Conservation (phyloP, 129 eudicot species). For the Artemisia argyi region DNA sequence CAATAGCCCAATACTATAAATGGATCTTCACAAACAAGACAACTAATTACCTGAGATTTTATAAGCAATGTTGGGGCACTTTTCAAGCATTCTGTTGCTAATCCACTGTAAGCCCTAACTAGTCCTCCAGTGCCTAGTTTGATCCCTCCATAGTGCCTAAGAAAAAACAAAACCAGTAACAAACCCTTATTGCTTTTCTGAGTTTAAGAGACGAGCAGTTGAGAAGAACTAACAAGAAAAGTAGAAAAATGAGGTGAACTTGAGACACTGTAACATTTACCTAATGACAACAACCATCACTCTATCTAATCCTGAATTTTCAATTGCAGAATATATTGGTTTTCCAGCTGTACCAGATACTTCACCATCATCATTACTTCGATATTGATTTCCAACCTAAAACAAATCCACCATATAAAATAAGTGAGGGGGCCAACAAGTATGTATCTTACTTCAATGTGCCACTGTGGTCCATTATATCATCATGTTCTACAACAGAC, state of each 20-base stretch:
- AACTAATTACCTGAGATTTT: constrained; percentile 73
- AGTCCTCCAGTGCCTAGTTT: constrained; percentile 95
- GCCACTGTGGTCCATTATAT: background rate
- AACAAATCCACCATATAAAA: constrained; percentile 1
- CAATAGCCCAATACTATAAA: background rate
- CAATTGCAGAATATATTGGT: constrained; percentile 88
- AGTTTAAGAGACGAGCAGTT: background rate
- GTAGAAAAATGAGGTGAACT: constrained; percentile 11
- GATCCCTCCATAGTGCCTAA: constrained; percentile 93
- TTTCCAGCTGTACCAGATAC: constrained; percentile 99
- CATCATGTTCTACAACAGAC: background rate
- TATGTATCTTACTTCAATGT: background rate
- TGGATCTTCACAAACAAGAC: background rate
- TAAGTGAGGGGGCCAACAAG: background rate
- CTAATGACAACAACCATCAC: constrained; percentile 95
- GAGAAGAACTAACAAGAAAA: background rate
- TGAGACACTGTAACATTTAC: constrained; percentile 31
- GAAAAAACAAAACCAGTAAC: background rate
- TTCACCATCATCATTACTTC: constrained; percentile 96
- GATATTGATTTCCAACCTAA: constrained; percentile 81
- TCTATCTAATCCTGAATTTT: constrained; percentile 83
- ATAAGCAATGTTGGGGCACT: constrained; percentile 80
- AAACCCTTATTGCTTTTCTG: background rate
- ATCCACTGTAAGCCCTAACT: constrained; percentile 98
- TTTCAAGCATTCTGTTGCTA: constrained; percentile 87